A percentile compares a stretch with the other conserved stretches of the same genome.
Conservation (phyloP, 805 yeast species). For the Kazachstania psychrophila region DNA sequence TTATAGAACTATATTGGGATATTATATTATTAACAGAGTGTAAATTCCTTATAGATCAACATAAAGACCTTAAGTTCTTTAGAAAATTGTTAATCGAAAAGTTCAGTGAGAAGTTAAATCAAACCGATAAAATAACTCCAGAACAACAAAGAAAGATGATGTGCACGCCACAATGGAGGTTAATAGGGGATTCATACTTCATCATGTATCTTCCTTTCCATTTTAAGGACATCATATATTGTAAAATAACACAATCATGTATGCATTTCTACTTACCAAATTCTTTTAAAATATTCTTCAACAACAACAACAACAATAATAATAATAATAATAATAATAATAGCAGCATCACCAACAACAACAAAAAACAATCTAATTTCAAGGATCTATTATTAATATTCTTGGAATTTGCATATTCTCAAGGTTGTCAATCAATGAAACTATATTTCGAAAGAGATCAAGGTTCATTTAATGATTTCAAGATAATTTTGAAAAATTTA, state of each 20-base stretch:
- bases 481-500: constrained; percentile 21
- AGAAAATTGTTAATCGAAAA: constrained; percentile 3
- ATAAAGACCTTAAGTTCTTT: not conserved
- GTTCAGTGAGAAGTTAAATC: constrained; percentile 1
- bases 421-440: constrained; percentile 10
- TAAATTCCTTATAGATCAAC: constrained; percentile 11
- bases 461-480: constrained; percentile 9
- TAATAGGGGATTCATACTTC: constrained; percentile 18
- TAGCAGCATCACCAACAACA: too few species aligned
- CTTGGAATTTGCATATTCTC: constrained; percentile 20
- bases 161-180: constrained; percentile 13
- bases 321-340: not conserved
- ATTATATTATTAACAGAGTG: constrained; percentile 23
- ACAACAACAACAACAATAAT: not conserved
- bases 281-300: constrained; percentile 1
- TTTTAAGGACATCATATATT: constrained; percentile 19
- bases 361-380: constrained; percentile 5
- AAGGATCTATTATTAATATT: constrained; percentile 24
- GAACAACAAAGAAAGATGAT: not conserved
- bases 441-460: constrained; percentile 18
- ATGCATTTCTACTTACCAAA: constrained; percentile 18
- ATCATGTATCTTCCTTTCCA: constrained; percentile 20
- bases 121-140: not conserved
- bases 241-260: constrained; percentile 14
- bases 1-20: constrained; percentile 28